Evolutionary conservation across 768 basidiomycete genomes (phyloP).

Genomic region (Termitomyces eurrhizus): DNA sequence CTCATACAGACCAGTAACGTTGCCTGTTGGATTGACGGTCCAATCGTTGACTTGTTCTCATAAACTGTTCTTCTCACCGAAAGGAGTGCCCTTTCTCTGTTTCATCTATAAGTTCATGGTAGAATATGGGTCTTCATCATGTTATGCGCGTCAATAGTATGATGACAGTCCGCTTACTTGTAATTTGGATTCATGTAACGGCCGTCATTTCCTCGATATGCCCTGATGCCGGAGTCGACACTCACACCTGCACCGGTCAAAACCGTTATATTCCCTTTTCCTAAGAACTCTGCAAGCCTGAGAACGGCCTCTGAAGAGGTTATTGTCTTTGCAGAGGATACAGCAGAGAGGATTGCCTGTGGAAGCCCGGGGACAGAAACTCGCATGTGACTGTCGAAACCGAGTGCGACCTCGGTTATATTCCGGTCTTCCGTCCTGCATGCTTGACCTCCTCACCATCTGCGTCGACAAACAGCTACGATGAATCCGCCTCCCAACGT

Average conservation of each 20-base stretch:
- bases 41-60: neutral
- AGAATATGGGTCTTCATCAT: conserved; percentile 60
- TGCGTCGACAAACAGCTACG: neutral
- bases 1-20: conserved; percentile 64
- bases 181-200: conserved; percentile 89
- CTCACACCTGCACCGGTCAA: conserved; percentile 92
- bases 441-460: conserved; percentile 2
- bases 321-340: conserved; percentile 31
- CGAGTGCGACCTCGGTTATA: conserved; percentile 18
- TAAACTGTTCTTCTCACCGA: conserved; percentile 41
- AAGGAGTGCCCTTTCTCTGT: conserved; percentile 65
- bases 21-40: conserved; percentile 42
- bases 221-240: conserved; percentile 92
- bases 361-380: conserved; percentile 76
- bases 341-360: conserved; percentile 47
- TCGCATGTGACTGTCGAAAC: conserved; percentile 57
- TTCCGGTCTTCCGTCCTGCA: conserved; percentile 9
- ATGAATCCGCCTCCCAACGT: conserved; percentile 42
- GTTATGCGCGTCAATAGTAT: conserved; percentile 4
- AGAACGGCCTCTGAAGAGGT: conserved; percentile 52
- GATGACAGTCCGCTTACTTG: conserved; percentile 43
- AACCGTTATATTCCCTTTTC: conserved; percentile 64
- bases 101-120: conserved; percentile 78
- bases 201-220: conserved; percentile 88
- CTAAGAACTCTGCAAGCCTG: conserved; percentile 61